These are phyloP conservation scores for Phlebiopsis flavidoalba DNA, from an alignment of 768 basidiomycete genomes.

Conservation along the genomic window DNA sequence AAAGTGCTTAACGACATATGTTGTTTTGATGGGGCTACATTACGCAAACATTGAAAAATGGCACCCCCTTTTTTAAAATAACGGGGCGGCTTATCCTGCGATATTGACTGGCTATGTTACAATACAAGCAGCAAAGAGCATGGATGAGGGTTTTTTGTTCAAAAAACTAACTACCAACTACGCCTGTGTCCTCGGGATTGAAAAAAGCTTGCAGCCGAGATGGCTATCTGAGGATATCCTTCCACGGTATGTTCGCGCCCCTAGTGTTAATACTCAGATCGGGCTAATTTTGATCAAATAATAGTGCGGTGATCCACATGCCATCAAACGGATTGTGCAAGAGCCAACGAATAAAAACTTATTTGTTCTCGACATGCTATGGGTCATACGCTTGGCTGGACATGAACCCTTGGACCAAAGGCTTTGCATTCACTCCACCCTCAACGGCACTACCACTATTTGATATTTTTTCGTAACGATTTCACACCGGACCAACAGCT, in stretches of 20 bases:
- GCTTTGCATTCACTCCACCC: constrained; percentile 33
- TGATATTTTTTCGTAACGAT: constrained; percentile 15
- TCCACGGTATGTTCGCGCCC: too few species aligned
- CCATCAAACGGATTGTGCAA: constrained; percentile 22
- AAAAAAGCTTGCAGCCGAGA: constrained; percentile 24
- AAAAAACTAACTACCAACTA: too few species aligned
- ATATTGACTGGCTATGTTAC: too few species aligned
- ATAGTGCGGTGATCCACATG: constrained; percentile 22
- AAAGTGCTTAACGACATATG: too few species aligned
- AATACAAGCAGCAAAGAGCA: too few species aligned
- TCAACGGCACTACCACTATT: too few species aligned
- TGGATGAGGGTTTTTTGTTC: too few species aligned
- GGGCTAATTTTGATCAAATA: too few species aligned
- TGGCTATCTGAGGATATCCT: constrained; percentile 24
- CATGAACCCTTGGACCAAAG: constrained; percentile 35
- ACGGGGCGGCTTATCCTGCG: too few species aligned
- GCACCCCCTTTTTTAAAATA: too few species aligned
- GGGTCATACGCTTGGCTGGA: constrained; percentile 32
- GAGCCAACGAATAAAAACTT: constrained; percentile 12
- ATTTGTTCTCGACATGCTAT: constrained; percentile 32
- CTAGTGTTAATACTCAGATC: background rate
- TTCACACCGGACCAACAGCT: constrained; percentile 26
- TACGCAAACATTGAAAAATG: too few species aligned
- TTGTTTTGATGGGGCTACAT: too few species aligned
- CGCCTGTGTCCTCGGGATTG: constrained; percentile 19